phyloP scores from a whole-genome alignment of 176 grass and related monocot species.

The Alopecurus myosuroides region DNA sequence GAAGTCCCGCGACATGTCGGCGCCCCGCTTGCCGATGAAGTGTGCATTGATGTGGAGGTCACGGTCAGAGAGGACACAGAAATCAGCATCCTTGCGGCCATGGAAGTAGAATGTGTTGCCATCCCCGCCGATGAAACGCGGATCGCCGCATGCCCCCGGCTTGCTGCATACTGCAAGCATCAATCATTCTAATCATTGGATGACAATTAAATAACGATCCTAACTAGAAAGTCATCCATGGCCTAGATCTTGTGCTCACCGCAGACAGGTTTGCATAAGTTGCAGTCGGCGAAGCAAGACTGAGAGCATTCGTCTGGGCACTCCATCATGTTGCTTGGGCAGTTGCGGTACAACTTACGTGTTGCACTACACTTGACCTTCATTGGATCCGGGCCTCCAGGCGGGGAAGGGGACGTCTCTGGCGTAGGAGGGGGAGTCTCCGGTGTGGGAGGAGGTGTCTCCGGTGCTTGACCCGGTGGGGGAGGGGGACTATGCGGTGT shows the following conservation, averaged over 20 bases:
- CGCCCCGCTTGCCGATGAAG: too few relatives aligned
- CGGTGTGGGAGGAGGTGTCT: too few relatives aligned
- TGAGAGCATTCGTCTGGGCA: constrained; percentile 1
- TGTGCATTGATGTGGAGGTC: not conserved
- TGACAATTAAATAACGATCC: too few relatives aligned
- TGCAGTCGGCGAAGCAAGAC: constrained; percentile 30
- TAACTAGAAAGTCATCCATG: too few relatives aligned
- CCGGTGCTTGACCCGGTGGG: too few relatives aligned
- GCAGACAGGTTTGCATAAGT: constrained; percentile 24
- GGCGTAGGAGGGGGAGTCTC: too few relatives aligned
- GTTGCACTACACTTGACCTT: constrained; percentile 21
- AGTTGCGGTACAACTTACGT: constrained; percentile 3
- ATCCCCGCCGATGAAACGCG: not conserved
- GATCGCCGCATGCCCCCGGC: not conserved
- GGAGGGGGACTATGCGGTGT: too few relatives aligned
- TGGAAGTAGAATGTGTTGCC: not conserved
- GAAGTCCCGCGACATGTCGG: not conserved
- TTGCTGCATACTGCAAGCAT: not conserved
- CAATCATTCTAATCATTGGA: not conserved
- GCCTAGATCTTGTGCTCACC: not conserved
- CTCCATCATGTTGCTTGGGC: not conserved
- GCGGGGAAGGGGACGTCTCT: not conserved
- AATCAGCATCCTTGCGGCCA: not conserved
- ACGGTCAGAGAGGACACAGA: not conserved
- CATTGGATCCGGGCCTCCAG: not conserved